A percentile compares a stretch with the other conserved stretches of the same genome.
phyloP scores from a whole-genome alignment of 352 stramenopile species.

The Pythium guiyangense region DNA sequence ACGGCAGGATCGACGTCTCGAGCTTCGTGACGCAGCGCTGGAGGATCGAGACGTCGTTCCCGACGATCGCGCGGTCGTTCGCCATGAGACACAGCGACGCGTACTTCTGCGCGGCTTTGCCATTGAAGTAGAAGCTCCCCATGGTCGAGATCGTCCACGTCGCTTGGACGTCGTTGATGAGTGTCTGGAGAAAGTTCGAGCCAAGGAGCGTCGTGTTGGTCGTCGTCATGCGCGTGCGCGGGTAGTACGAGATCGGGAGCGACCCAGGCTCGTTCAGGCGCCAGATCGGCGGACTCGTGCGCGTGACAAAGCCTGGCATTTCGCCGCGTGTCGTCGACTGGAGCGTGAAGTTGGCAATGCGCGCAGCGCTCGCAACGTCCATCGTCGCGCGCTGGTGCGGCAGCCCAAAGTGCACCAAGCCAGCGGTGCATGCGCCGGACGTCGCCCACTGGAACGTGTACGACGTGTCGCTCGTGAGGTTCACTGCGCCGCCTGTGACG shows the following conservation, averaged over 20 bases:
- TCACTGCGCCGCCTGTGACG: constrained; percentile 38
- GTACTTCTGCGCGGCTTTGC: constrained; percentile 73
- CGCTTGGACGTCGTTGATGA: constrained; percentile 48
- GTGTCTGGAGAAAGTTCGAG: constrained; percentile 32
- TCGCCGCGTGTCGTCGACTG: constrained; percentile 45
- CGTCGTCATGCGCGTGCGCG: constrained; percentile 27
- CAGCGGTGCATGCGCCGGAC: constrained; percentile 39
- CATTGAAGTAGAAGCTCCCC: constrained; percentile 75
- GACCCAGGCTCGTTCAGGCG: constrained; percentile 33
- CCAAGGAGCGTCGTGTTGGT: constrained; percentile 5
- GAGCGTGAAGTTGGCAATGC: constrained; percentile 31
- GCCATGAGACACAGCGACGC: constrained; percentile 70
- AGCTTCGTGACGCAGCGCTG: constrained; percentile 61
- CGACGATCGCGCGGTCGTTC: constrained; percentile 60
- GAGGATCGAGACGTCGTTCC: constrained; percentile 45
- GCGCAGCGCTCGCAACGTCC: constrained; percentile 28
- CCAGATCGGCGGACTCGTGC: constrained; percentile 37
- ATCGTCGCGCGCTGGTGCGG: constrained; percentile 56
- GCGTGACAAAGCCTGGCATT: constrained; percentile 50
- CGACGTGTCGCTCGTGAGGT: constrained; percentile 33
- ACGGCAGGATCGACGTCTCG: constrained; percentile 43
- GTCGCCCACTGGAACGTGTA: constrained; percentile 67
- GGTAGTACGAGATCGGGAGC: constrained; percentile 60
- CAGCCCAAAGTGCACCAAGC: constrained; percentile 58
- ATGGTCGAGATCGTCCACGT: constrained; percentile 42